These are phyloP conservation scores for Mrakia blollopis DNA, from an alignment of 768 basidiomycete genomes.

Conservation along the genomic window DNA sequence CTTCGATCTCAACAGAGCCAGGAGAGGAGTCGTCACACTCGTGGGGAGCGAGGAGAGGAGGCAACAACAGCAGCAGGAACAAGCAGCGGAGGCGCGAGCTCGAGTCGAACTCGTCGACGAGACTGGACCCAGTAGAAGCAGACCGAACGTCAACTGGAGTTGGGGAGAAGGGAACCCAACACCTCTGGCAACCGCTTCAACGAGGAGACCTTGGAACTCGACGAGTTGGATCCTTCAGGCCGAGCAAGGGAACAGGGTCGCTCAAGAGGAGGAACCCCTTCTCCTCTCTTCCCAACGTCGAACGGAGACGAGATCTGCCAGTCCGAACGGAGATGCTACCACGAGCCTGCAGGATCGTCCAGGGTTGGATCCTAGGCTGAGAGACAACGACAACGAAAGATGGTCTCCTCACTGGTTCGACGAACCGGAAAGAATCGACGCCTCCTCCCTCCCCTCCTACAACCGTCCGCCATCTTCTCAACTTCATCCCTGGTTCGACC, in stretches of 20 bases:
- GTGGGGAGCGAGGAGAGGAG: background rate
- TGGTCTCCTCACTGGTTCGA: too few relatives aligned
- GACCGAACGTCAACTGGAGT: background rate
- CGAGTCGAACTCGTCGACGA: too few relatives aligned
- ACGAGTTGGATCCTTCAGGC: background rate
- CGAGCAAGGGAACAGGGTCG: background rate
- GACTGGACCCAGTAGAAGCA: background rate
- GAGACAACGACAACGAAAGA: too few relatives aligned
- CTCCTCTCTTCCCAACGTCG: background rate
- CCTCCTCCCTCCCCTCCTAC: too few relatives aligned
- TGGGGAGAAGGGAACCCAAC: background rate
- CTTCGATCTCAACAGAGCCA: background rate
- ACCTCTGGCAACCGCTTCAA: background rate
- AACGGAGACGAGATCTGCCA: too few relatives aligned
- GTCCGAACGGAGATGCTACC: too few relatives aligned
- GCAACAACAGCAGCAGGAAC: background rate
- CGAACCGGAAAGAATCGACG: too few relatives aligned
- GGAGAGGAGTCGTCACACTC: background rate
- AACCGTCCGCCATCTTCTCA: too few relatives aligned
- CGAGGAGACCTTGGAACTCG: background rate
- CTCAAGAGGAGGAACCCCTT: background rate
- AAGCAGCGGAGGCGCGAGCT: too few relatives aligned
- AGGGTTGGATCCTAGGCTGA: too few relatives aligned
- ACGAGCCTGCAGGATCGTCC: too few relatives aligned
- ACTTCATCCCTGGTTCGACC: too few relatives aligned